Evolutionary conservation across 2,329 filamentous ascomycete species (phyloP), one percentile per base, ranked within the genome.

Genomic region (Arachnopeziza araneosa): DNA sequence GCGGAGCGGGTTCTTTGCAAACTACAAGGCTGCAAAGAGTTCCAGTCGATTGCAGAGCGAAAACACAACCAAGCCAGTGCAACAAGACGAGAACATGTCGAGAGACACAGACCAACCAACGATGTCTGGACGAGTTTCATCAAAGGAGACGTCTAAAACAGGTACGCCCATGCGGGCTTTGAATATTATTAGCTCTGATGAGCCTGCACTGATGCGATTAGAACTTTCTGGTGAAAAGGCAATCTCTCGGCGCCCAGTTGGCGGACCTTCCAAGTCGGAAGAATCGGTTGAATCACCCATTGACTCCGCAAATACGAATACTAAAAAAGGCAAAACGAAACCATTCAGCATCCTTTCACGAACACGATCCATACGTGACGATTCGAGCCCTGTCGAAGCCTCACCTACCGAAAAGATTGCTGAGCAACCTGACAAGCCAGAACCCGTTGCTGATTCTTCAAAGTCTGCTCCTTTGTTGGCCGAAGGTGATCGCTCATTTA

Each of bases 401-500:
- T 67, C 66, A 10, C 64, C 66, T 19, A 66, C 60, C n/a, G 63
- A 62, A 21, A 44, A 44, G 10, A 65, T 60, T 53, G 50, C 59
- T 24, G 48, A 58, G 8, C 65, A 67, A 52, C 64, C 77, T 75
- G 67, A 75, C 72, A 65, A 75, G 73, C 56, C 60, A 57, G 58
- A 66, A 44, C 36, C 59, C 36, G 62, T 63, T 26, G 74, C 74
- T 10, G 74, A 76, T 26, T 76, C 79, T 19, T 76, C 85, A 56
- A 87, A 81, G 71, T 86, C 87, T 1, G 83, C 89, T 10, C 85
- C 65, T 52, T 19, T 65, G 19, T 44, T 44, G 17, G 9, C 4
- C 26, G 68, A 84, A 48, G 82, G 84, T 67, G 90, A 70, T 59
- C 83, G 86, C 66, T 81, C 85, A 2, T 85, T 87, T 68, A 83